Conservation (phyloP, 2,329 filamentous ascomycete genomes). For the Zasmidium cellare region DNA sequence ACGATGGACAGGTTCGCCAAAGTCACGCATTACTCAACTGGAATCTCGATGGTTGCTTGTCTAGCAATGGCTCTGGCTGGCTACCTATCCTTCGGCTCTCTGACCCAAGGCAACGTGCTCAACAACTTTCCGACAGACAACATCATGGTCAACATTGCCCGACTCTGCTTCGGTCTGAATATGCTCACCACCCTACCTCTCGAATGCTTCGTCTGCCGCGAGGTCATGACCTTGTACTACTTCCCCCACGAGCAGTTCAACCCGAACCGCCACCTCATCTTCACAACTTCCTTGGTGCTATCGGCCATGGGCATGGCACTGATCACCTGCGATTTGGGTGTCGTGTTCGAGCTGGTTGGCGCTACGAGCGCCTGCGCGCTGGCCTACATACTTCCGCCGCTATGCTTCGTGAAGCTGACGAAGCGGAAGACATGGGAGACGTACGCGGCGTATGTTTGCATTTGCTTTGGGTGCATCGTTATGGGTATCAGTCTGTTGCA, state of each 20-base stretch:
- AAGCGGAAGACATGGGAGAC: conserved; percentile 58
- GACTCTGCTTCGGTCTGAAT: conserved; percentile 94
- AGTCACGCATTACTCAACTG: conserved; percentile 92
- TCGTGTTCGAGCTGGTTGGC: conserved; percentile 94
- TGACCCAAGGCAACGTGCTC: conserved; percentile 90
- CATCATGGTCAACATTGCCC: conserved; percentile 88
- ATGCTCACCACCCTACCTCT: conserved; percentile 97
- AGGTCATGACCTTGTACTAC: conserved; percentile 90
- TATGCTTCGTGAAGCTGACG: conserved; percentile 93
- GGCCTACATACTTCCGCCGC: conserved; percentile 90
- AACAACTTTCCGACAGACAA: conserved; percentile 96
- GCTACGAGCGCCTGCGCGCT: conserved; percentile 91
- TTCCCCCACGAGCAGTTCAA: conserved; percentile 74
- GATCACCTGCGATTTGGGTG: conserved; percentile 87
- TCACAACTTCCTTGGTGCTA: conserved; percentile 80
- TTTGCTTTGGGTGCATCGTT: conserved; percentile 75
- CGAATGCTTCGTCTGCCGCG: conserved; percentile 95
- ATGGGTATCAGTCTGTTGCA: conserved; percentile 79
- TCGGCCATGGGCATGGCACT: conserved; percentile 75
- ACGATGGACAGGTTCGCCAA: conserved; percentile 92
- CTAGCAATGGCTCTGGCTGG: conserved; percentile 83
- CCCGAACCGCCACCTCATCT: conserved; percentile 78
- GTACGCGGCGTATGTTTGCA: conserved; percentile 68
- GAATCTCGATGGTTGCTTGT: conserved; percentile 87
- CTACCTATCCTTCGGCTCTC: conserved; percentile 89